phyloP scores from a whole-genome alignment of 345 rosid genomes.

The Syzygium grande region DNA sequence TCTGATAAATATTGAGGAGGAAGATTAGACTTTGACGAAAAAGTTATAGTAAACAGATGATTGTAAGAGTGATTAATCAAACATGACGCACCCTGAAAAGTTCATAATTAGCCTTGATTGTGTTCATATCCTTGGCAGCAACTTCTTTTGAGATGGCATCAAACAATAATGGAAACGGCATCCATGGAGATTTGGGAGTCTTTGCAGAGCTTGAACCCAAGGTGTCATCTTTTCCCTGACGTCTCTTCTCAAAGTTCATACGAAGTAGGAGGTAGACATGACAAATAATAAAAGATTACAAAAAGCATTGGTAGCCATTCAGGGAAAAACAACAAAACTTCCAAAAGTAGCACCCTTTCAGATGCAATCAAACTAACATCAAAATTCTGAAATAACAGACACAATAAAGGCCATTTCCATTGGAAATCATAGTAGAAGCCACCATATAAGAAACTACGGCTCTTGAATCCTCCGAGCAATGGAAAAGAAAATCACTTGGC shows the following conservation, averaged over 20 bases:
- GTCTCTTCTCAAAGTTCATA: background rate
- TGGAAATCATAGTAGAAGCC: background rate
- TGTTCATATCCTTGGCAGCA: constrained; percentile 21
- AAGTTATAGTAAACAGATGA: background rate
- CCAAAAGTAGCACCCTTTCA: background rate
- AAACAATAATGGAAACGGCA: constrained; percentile 38
- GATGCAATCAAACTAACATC: background rate
- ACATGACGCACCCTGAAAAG: constrained; percentile 19
- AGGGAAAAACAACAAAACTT: background rate
- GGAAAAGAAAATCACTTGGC: background rate
- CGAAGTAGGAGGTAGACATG: background rate
- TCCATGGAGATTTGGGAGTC: constrained; percentile 35
- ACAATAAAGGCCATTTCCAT: background rate
- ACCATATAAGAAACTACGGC: background rate
- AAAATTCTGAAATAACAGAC: background rate
- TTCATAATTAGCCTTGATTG: constrained; percentile 12
- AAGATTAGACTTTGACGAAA: background rate
- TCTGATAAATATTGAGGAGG: constrained; percentile 22
- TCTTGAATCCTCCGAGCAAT: background rate
- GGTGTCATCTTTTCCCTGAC: constrained; percentile 10
- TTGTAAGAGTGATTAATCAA: background rate
- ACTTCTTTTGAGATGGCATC: constrained; percentile 30
- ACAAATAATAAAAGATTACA: background rate
- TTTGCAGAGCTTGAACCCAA: constrained; percentile 14
- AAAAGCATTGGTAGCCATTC: background rate